Evolutionary conservation across 2,329 filamentous ascomycete species (phyloP), one percentile per base, ranked within the genome.

Genomic region (Penicillium italicum): DNA sequence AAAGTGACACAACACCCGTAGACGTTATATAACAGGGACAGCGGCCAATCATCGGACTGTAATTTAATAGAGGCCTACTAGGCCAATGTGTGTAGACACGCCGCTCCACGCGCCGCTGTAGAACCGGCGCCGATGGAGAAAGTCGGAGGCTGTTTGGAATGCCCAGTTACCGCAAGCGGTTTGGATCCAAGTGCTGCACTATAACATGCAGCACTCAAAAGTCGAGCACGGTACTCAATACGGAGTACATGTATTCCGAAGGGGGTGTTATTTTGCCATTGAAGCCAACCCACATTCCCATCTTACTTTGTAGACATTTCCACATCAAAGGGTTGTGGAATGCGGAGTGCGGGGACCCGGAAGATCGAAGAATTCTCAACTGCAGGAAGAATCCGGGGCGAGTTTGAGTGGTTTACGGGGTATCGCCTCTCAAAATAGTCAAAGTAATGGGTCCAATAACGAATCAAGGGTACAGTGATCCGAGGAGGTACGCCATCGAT

Each of bases 281-380:
- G 12, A 28, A 26, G n/a, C 1, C 34, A 12, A 16, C 12, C 5
- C 14, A n/a, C 36, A 43, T 50, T 43, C 5, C 37, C 26, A 30
- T 33, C 18, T 20, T 18, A 14, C n/a, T 20, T 11, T 10, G 36
- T 49, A n/a, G 20, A 46, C 18, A 10, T 2, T 22, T 8, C 10
- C 16, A 26, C 16, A 3, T 14, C 12, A 38, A 38, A 14, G 20
- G 10, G 48, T 24, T 31, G 41, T 38, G 52, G 37, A 49, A 42
- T 61, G 62, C 59, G 63, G 63, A 59, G 62, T 61, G 55, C 41
- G 57, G 59, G 47, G 43, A n/a, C 55, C 55, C 48, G 55, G 53
- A 54, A 18, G 58, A 63, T 58, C 60, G 33, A 22, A 28, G 34
- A 12, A 30, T 34, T 34, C 22, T 42, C n/a, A 14, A 36, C 18